phyloP scores from a whole-genome alignment of 2,329 filamentous ascomycete species.

The Elsinoe ampelina region DNA sequence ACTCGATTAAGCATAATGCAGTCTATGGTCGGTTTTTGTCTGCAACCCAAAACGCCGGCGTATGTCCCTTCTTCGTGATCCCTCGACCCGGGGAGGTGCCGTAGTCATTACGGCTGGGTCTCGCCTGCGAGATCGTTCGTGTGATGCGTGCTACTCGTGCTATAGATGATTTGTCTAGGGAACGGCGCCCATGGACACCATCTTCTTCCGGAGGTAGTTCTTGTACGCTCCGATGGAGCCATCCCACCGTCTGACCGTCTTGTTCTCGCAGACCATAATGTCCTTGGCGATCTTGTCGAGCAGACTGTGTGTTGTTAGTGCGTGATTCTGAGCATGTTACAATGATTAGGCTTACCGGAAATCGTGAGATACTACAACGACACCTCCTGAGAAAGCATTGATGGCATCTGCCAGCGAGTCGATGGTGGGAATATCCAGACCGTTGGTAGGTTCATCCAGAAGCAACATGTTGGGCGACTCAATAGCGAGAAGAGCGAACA shows the following conservation, averaged over 20 bases:
- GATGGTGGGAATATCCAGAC: constrained; percentile 96
- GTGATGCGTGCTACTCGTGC: neutral
- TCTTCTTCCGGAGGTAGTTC: constrained; percentile 98
- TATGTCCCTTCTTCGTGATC: neutral
- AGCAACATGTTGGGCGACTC: constrained; percentile 96
- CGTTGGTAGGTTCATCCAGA: constrained; percentile 98
- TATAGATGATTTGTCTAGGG: constrained; percentile 37
- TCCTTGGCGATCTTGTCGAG: constrained; percentile 99
- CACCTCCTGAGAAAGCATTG: constrained; percentile 91
- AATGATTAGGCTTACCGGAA: constrained; percentile 65
- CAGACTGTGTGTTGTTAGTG: constrained; percentile 50
- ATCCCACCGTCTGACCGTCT: constrained; percentile 82
- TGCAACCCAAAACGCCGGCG: constrained; percentile 8
- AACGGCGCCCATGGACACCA: constrained; percentile 78
- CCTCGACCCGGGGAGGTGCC: constrained; percentile 7
- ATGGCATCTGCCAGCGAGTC: constrained; percentile 96
- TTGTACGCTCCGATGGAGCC: constrained; percentile 92
- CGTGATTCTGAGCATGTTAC: constrained; percentile 22
- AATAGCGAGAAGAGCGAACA: constrained; percentile 92
- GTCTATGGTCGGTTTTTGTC: constrained; percentile 10
- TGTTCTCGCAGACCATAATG: constrained; percentile 98
- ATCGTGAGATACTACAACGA: constrained; percentile 96
- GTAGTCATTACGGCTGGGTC: neutral
- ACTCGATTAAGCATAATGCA: constrained; percentile 11
- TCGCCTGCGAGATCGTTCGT: constrained; percentile 11